Conservation (phyloP, 495 filamentous ascomycete species). For the Staphylotrichum longicolle region DNA sequence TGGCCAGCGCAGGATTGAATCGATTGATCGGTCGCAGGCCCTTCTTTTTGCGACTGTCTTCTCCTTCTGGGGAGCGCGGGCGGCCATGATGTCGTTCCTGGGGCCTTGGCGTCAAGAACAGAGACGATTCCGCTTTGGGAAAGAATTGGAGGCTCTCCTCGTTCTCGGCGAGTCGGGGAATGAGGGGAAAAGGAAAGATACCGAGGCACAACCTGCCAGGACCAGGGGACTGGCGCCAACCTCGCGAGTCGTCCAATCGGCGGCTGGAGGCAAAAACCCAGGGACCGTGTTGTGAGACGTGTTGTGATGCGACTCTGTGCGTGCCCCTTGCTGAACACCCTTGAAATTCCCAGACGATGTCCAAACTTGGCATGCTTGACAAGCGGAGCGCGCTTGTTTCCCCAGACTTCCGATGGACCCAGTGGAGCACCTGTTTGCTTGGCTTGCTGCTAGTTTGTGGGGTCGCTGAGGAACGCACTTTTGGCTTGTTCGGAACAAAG, state of each 20-base stretch:
- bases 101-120: neutral
- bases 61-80: neutral
- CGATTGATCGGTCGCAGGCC: neutral
- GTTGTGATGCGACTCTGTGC: too few species aligned
- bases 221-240: neutral
- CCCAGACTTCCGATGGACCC: too few species aligned
- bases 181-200: slow-evolving; percentile 16
- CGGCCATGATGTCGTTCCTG: slow-evolving; percentile 2
- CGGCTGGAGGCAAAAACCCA: too few species aligned
- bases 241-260: neutral
- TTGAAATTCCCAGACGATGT: neutral
- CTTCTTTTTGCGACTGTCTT: neutral
- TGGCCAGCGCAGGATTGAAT: neutral
- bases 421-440: too few species aligned
- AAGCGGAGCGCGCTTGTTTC: too few species aligned
- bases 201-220: slow-evolving; percentile 8
- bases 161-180: neutral
- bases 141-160: neutral
- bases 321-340: too few species aligned
- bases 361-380: too few species aligned
- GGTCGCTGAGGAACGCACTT: too few species aligned
- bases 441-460: too few species aligned
- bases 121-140: slow-evolving; percentile 8
- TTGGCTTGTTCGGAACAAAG: too few species aligned
- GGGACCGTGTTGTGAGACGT: too few species aligned